Percentiles rank a stretch among this genome's conserved stretches.
Evolutionary conservation across 768 basidiomycete species (phyloP).

Genomic region (Chalciporus sphaerocephalus): DNA sequence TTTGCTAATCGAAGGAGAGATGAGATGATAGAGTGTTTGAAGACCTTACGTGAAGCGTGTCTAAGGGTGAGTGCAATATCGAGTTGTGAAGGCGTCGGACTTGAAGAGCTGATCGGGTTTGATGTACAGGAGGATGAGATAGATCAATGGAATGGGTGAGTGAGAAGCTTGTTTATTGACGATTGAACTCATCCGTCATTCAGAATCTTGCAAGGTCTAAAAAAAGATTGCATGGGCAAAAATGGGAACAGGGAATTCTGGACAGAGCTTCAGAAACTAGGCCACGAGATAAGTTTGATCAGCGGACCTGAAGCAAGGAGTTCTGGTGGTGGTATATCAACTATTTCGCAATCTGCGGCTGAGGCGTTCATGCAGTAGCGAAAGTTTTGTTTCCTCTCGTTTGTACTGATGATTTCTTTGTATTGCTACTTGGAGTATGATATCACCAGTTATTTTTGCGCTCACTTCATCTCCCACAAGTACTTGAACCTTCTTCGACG

Average conservation of each 20-base stretch:
- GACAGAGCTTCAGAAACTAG: conserved; percentile 48
- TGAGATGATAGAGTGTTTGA: conserved; percentile 74
- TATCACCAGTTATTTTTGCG: neutral
- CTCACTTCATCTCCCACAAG: too few species aligned
- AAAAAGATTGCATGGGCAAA: conserved; percentile 46
- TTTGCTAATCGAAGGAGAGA: conserved; percentile 64
- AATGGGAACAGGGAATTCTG: conserved; percentile 70
- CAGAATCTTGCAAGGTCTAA: conserved; percentile 63
- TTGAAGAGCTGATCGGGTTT: neutral
- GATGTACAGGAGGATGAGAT: conserved; percentile 71
- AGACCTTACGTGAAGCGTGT: conserved; percentile 59
- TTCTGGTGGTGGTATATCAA: conserved; percentile 57
- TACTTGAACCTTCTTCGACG: neutral
- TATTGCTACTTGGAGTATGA: neutral
- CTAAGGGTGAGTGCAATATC: conserved; percentile 46
- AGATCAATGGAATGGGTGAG: conserved; percentile 74
- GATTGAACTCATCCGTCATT: neutral
- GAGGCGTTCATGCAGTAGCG: conserved; percentile 32
- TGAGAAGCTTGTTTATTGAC: conserved; percentile 4
- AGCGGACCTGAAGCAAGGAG: conserved; percentile 55
- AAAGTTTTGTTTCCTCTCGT: conserved; percentile 1
- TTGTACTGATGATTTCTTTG: too few species aligned
- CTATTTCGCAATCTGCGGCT: conserved; percentile 51
- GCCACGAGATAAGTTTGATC: conserved; percentile 58
- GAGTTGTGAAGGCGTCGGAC: neutral